phyloP scores from a whole-genome alignment of 257 asterid genomes.

The Solanum medicagineum region DNA sequence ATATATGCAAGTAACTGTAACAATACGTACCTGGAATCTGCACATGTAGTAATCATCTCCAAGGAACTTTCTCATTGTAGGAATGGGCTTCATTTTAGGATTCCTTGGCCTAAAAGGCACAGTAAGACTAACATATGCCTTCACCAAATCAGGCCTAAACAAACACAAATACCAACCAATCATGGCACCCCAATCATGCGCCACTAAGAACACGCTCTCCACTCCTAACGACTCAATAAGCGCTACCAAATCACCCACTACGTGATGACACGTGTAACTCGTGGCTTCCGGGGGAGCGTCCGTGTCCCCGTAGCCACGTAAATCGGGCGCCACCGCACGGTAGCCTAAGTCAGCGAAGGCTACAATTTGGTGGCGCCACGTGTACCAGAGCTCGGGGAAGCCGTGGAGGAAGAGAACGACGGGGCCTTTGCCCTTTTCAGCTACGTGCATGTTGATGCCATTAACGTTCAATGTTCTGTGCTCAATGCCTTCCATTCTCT shows the following conservation, averaged over 20 bases:
- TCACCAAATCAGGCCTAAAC: conserved; percentile 75
- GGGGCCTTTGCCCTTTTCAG: conserved; percentile 63
- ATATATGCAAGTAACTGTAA: too few species aligned
- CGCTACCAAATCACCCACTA: conserved; percentile 70
- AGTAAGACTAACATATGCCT: conserved; percentile 41
- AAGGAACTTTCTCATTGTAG: conserved; percentile 41
- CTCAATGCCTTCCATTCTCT: conserved; percentile 38
- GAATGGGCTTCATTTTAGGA: conserved; percentile 53
- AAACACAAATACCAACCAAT: conserved; percentile 61
- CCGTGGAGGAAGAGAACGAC: conserved; percentile 80
- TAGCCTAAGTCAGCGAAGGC: conserved; percentile 55
- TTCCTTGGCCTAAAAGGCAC: conserved; percentile 77
- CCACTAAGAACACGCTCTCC: conserved; percentile 50
- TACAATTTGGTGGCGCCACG: conserved; percentile 81
- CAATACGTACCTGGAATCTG: conserved; percentile 68
- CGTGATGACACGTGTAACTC: conserved; percentile 48
- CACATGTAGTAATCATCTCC: conserved; percentile 89
- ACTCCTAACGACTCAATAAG: conserved; percentile 40
- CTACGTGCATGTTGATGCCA: conserved; percentile 79
- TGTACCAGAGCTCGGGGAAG: conserved; percentile 86
- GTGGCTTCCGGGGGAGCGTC: conserved; percentile 39
- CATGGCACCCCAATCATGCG: conserved; percentile 96
- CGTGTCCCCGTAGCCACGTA: conserved; percentile 71
- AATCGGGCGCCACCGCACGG: conserved; percentile 86
- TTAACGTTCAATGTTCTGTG: conserved; percentile 48